Evolutionary conservation across 306 rosid species (phyloP).

Genomic region (Begonia loranthoides): DNA sequence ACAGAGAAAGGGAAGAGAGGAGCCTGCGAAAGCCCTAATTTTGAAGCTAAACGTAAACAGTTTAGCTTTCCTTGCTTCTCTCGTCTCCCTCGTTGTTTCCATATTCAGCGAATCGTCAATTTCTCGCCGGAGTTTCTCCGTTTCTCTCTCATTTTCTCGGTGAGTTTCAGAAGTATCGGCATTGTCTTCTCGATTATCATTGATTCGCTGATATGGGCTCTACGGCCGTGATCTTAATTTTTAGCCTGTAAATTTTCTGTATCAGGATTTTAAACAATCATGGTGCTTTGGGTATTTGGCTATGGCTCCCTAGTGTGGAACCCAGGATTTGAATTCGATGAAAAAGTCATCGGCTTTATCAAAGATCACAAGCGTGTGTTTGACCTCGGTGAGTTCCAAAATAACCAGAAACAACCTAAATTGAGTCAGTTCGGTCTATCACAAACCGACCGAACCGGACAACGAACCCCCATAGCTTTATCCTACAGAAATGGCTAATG

Average conservation of each 20-base stretch:
- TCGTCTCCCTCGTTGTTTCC: not conserved
- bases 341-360: constrained; percentile 66
- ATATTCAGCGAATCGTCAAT: not conserved
- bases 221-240: not conserved
- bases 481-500: too few relatives aligned
- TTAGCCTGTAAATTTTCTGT: not conserved
- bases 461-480: too few relatives aligned
- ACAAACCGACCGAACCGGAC: too few relatives aligned
- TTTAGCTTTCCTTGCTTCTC: not conserved
- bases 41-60: constrained; percentile 1
- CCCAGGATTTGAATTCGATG: constrained; percentile 80
- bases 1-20: constrained; percentile 2
- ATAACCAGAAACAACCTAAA: too few relatives aligned
- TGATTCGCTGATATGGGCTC: not conserved
- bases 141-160: not conserved
- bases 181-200: not conserved
- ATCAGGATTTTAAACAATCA: constrained; percentile 29
- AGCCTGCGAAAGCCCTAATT: not conserved
- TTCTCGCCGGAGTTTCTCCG: not conserved
- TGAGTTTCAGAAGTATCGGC: not conserved
- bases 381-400: constrained; percentile 52
- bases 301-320: constrained; percentile 97
- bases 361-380: constrained; percentile 85
- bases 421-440: too few relatives aligned
- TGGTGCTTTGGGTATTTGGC: constrained; percentile 98